Evolutionary conservation across 1,284 basidiomycete species (phyloP).

Genomic region (Fomitopsis palustris): DNA sequence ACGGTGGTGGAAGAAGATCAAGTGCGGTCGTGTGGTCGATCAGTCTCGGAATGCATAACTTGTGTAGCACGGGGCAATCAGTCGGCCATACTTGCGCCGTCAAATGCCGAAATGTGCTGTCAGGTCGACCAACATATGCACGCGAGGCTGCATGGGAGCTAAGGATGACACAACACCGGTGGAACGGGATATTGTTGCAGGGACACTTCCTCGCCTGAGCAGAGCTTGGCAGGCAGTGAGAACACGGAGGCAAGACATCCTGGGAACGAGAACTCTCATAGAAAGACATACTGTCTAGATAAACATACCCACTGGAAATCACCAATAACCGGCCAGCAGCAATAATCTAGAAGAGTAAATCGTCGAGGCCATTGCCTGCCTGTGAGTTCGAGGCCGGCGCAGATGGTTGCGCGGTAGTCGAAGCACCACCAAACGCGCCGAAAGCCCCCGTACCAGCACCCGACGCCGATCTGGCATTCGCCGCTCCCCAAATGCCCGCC

Average conservation of each 20-base stretch:
- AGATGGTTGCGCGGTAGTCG: slow-evolving; percentile 13
- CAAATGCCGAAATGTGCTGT: too few relatives aligned
- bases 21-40: not conserved
- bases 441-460: slow-evolving; percentile 33
- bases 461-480: slow-evolving; percentile 28
- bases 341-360: slow-evolving; percentile 29
- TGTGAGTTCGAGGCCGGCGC: slow-evolving; percentile 18
- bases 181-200: not conserved
- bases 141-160: too few relatives aligned
- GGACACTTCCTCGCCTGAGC: not conserved
- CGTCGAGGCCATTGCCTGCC: slow-evolving; percentile 23
- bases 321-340: not conserved
- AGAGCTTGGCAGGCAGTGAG: not conserved
- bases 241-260: not conserved
- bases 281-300: not conserved
- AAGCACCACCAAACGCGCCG: slow-evolving; percentile 39
- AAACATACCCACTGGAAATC: not conserved
- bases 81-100: not conserved
- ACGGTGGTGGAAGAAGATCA: too few relatives aligned
- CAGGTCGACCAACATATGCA: too few relatives aligned
- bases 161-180: too few relatives aligned
- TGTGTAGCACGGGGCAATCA: not conserved
- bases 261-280: not conserved
- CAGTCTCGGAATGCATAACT: not conserved
- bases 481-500: slow-evolving; percentile 73